Base-by-base conservation (phyloP, 2,329 filamentous ascomycete genomes). In the Diaporthe sp. region DNA sequence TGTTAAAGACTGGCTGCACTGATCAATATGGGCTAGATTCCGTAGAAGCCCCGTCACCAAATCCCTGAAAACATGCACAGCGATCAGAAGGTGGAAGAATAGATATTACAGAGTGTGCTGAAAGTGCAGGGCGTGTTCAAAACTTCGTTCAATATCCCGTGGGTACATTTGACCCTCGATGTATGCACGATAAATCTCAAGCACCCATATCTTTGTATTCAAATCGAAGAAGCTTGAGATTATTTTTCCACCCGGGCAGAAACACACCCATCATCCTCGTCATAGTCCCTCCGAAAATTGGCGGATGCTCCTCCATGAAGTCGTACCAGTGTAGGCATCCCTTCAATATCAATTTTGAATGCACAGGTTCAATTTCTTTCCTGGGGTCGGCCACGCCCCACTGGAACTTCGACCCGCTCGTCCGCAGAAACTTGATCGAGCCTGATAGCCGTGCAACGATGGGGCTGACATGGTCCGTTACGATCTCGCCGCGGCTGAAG, bases 271-370 rank as follows among this genome's bases (percentile, higher is more conserved):
- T 71, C n/a, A 71, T 42, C 32, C 32, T 51, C 17, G 56, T 61
- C 55, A 61, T n/a, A 22, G 44, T n/a, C 10, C 35, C 55, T 7
- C 69, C 69, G 10, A 71, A 61, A 53, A 51, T 47, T 22, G 69
- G 69, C 6, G 55, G 69, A 39, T 71, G 69, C 32, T 71, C 69
- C 30, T 50, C 68, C 61, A 75, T 50, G 19, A 72, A 75, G 22
- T 72, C 63, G 13, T n/a, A 30, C 70, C 73, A 73, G 30, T 66
- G 35, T 9, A 75, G 19, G n/a, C 61, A 59, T 10, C 50, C 58
- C 30, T 27, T 71, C 65, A 75, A 22, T 19, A 35, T 68, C n/a
- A 73, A 17, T n/a, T 61, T 70, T 6, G 32, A 15, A 17, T 75
- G 66, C 25, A 65, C 35, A 13, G 13, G 55, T 35, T 73, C 74